Conservation (phyloP, 2,329 filamentous ascomycete species). For the Venturia effusa region DNA sequence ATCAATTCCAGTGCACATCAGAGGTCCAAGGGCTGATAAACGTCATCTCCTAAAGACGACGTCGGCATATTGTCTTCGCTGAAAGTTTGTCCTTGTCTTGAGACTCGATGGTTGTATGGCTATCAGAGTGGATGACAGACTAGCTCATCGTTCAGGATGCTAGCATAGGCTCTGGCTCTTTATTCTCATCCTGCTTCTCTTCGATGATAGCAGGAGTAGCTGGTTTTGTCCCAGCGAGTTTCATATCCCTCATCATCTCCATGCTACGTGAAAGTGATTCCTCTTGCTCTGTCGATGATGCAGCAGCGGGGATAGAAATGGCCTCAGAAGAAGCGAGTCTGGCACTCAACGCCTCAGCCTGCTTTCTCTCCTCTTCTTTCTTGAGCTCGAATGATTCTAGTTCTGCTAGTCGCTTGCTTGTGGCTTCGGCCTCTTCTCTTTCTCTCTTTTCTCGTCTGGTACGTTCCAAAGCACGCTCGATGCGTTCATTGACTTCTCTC, state of each 20-base stretch:
- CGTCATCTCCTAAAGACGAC: no score
- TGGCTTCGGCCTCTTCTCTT: neutral
- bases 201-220: neutral
- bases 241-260: constrained; percentile 6
- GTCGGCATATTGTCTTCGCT: no score
- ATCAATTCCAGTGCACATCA: no score
- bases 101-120: no score
- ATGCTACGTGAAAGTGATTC: neutral
- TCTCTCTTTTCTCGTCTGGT: neutral
- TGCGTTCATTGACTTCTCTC: neutral
- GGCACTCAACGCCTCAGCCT: neutral
- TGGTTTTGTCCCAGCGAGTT: neutral
- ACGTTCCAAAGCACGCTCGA: neutral
- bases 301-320: neutral
- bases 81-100: no score
- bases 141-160: neutral
- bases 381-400: neutral
- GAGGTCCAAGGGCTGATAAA: no score
- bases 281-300: neutral
- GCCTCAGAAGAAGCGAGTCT: neutral
- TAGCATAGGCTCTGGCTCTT: neutral
- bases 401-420: neutral
- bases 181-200: neutral
- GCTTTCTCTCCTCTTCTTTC: neutral
- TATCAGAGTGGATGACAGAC: no score